Evolutionary conservation across 345 rosid genomes (phyloP).

Genomic region (Jatropha curcas): DNA sequence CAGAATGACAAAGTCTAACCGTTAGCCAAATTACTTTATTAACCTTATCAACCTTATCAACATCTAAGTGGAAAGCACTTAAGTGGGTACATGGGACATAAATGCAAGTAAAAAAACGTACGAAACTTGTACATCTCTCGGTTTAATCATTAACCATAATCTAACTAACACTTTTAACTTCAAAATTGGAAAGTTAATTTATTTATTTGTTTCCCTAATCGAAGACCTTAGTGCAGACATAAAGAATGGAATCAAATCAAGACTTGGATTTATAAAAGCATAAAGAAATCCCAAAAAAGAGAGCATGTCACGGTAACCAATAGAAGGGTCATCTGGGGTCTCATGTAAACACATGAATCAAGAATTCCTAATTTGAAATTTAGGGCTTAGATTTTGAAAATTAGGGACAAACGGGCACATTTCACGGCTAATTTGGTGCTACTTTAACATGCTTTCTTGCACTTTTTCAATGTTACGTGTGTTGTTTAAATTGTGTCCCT

Average conservation of each 20-base stretch:
- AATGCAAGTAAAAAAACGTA: neutral
- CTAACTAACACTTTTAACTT: neutral
- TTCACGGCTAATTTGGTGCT: constrained; percentile 19
- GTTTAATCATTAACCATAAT: neutral
- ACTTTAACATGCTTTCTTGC: neutral
- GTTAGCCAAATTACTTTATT: too few relatives aligned
- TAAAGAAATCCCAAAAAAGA: neutral
- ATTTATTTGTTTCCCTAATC: neutral
- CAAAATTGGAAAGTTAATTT: neutral
- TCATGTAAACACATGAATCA: neutral
- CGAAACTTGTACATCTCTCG: constrained; percentile 1
- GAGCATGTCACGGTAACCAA: constrained; percentile 1
- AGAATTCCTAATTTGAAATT: neutral
- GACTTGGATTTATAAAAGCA: too few relatives aligned
- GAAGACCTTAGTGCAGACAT: neutral
- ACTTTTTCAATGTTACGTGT: neutral
- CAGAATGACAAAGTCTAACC: too few relatives aligned
- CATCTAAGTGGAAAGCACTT: neutral
- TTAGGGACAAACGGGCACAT: neutral
- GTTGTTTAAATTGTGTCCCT: neutral
- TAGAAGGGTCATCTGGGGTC: neutral
- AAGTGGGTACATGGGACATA: neutral
- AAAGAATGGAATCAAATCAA: neutral
- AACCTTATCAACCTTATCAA: too few relatives aligned
- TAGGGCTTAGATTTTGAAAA: neutral